Conservation (phyloP, 306 rosid genomes). For the Dalbergia cultrata region DNA sequence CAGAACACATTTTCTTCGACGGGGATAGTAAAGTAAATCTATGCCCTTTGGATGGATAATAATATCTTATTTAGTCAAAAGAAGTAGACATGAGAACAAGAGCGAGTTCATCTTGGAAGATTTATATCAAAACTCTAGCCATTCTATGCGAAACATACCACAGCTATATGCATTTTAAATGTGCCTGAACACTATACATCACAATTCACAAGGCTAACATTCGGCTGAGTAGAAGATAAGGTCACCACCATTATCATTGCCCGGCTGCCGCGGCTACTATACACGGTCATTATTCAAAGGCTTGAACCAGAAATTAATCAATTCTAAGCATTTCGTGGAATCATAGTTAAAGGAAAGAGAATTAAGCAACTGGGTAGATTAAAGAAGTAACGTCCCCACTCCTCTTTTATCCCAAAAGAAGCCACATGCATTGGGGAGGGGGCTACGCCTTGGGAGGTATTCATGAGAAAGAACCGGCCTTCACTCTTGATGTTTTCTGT, state of each 20-base stretch:
- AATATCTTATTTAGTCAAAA: background rate
- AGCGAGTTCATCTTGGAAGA: background rate
- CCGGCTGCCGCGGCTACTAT: constrained; percentile 46
- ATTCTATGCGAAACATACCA: constrained; percentile 6
- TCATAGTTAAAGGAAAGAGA: constrained; percentile 36
- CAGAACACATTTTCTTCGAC: background rate
- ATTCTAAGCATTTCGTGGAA: constrained; percentile 33
- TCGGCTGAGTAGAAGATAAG: constrained; percentile 42
- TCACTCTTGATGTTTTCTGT: constrained; percentile 71
- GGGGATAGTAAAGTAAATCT: background rate
- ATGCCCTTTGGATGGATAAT: background rate
- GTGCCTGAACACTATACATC: constrained; percentile 40
- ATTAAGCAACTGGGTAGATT: constrained; percentile 39
- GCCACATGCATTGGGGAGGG: background rate
- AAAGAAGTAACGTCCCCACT: constrained; percentile 19
- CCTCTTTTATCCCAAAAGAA: background rate
- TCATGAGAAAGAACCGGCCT: constrained; percentile 69
- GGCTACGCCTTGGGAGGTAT: constrained; percentile 25
- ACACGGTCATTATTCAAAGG: constrained; percentile 65
- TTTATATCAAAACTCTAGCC: background rate
- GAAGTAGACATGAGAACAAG: background rate
- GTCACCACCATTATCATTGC: constrained; percentile 43
- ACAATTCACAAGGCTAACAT: constrained; percentile 38
- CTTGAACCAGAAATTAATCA: constrained; percentile 35
- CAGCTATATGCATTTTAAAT: constrained; percentile 37